Conservation (phyloP, 306 rosid species). For the Dalbergia cultrata region DNA sequence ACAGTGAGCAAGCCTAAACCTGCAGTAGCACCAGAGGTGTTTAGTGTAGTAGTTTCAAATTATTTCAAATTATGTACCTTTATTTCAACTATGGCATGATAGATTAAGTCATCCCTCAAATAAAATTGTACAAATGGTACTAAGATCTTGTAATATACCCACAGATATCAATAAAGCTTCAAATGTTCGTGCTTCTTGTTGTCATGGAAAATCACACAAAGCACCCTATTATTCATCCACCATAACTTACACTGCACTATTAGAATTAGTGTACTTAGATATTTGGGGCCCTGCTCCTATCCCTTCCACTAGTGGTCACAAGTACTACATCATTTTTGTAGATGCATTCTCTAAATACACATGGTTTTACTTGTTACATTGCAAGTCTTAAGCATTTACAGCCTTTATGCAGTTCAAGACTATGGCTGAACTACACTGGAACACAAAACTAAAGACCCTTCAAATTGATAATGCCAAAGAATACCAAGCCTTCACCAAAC, state of each 20-base stretch:
- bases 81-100: not conserved
- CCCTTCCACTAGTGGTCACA: not conserved
- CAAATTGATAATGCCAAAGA: not conserved
- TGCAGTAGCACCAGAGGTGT: no score
- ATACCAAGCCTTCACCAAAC: not conserved
- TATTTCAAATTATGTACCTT: no score
- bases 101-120: not conserved
- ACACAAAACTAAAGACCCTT: not conserved
- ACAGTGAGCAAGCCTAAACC: no score
- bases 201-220: not conserved
- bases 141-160: not conserved
- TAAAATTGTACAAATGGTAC: not conserved
- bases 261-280: not conserved
- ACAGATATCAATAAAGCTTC: not conserved
- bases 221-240: fast-evolving
- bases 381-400: not conserved
- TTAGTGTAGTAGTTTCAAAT: no score
- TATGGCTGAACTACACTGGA: no score
- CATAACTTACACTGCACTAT: not conserved
- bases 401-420: not conserved
- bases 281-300: not conserved
- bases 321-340: not conserved
- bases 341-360: not conserved
- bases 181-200: not conserved
- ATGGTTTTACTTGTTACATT: not conserved